Evolutionary conservation across 2,329 filamentous ascomycete species (phyloP), one percentile per base, ranked within the genome.

Genomic region (Alternaria hordeiaustralica): DNA sequence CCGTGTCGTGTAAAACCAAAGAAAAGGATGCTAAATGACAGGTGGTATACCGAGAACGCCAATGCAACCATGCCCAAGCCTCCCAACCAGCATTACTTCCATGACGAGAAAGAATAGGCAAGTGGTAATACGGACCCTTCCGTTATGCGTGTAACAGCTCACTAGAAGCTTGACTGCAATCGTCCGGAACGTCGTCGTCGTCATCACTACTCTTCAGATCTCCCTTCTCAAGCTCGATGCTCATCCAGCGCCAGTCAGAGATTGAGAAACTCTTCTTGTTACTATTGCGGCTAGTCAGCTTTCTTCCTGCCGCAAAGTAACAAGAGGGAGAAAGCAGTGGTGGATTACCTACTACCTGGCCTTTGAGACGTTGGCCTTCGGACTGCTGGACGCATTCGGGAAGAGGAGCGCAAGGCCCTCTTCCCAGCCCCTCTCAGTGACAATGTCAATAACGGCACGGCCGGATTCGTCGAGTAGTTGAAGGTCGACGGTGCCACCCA

Each of bases 351-450:
- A 74, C 71, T 72, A 66, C 70, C 63, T 71, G 55, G 59, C 61
- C 68, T 63, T 66, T 44, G 45, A 55, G 13, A 44, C 36, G 23
- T 45, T 45, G 36, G 36, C 36, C 54, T 46, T 56, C n/a, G 54
- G 36, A 21, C 36, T 12, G 49, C 28, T 47, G 11, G 41, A 49
- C 55, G 68, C 66, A 55, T 72, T 72, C 7, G 76, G 76, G 60
- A 78, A 77, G 50, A 79, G 66, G 33, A 79, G 67, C 53, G 71
- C 69, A 20, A 78, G 67, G 23, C 75, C 76, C 54, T 79, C 76
- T 64, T 79, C 76, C 76, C 76, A 79, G 15, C 75, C 75, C n/a
- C 75, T 63, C 65, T 78, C 75, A 2, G 73, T 74, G n/a, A 77
- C 75, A 21, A 78, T 75, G 33, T 79, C 76, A 25, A 77, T 66